Conservation (phyloP, 2,329 filamentous ascomycete species). For the Fusarium agapanthi region DNA sequence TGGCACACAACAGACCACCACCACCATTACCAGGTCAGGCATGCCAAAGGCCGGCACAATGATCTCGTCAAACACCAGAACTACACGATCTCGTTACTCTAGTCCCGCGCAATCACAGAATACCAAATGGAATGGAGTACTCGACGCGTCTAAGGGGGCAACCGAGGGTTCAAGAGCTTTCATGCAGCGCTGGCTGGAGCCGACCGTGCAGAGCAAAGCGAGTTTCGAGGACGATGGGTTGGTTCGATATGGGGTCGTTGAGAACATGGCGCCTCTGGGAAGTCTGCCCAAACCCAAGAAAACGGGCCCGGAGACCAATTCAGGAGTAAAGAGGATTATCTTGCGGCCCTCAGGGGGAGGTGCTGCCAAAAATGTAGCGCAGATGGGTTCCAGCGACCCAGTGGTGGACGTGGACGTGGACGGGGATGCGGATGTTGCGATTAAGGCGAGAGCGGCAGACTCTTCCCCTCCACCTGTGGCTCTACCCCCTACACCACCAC, state of each 20-base stretch:
- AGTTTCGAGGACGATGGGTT: conserved; percentile 84
- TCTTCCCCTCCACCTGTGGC: conserved; percentile 36
- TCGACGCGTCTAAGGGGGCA: conserved; percentile 50
- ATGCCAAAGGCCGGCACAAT: conserved; percentile 38
- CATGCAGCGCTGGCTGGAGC: conserved; percentile 68
- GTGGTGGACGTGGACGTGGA: conserved; percentile 35
- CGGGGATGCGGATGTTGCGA: conserved; percentile 28
- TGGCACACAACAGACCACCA: conserved; percentile 27
- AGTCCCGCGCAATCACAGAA: conserved; percentile 57
- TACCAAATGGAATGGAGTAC: conserved; percentile 43
- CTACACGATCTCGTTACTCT: conserved; percentile 65
- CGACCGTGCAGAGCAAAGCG: conserved; percentile 66
- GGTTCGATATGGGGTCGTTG: conserved; percentile 77
- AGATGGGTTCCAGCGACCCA: conserved; percentile 32
- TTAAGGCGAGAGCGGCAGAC: conserved; percentile 30
- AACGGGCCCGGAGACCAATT: conserved; percentile 42
- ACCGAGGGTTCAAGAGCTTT: conserved; percentile 55
- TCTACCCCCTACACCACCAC: conserved; percentile 40
- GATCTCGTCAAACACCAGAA: conserved; percentile 57
- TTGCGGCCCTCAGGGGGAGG: conserved; percentile 51
- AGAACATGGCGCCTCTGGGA: conserved; percentile 85
- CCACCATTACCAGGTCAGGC: conserved; percentile 4
- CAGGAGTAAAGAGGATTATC: conserved; percentile 55
- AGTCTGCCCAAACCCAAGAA: conserved; percentile 69
- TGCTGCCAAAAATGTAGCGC: conserved; percentile 40